A percentile compares a stretch with the other conserved stretches of the same genome.
These are phyloP conservation scores for Fusarium oxysporum DNA, from an alignment of 2,329 filamentous ascomycete genomes.

Conservation along the genomic window DNA sequence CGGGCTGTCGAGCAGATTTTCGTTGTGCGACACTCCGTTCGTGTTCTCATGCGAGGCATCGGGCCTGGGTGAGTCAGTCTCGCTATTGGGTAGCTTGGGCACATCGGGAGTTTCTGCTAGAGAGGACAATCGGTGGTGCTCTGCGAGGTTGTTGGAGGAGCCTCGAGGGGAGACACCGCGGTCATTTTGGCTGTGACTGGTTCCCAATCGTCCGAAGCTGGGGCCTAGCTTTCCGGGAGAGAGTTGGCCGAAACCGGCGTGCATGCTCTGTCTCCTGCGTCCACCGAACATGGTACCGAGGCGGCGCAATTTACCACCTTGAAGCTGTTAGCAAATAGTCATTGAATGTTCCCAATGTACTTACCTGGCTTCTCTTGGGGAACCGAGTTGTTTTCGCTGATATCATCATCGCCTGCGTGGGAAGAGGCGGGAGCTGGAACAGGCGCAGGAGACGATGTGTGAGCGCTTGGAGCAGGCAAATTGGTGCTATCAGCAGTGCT, in stretches of 20 bases:
- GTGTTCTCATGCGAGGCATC: constrained; percentile 55
- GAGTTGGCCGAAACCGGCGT: constrained; percentile 69
- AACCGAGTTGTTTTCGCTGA: constrained; percentile 58
- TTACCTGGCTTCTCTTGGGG: constrained; percentile 53
- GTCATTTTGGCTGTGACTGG: constrained; percentile 65
- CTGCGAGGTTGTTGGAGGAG: constrained; percentile 69
- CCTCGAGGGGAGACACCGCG: constrained; percentile 65
- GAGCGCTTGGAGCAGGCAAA: constrained; percentile 19
- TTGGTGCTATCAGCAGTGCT: constrained; percentile 43
- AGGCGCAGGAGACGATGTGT: constrained; percentile 22
- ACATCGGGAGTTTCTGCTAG: constrained; percentile 67
- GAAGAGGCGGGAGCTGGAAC: constrained; percentile 32
- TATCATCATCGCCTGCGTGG: constrained; percentile 44
- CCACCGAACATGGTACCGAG: constrained; percentile 76
- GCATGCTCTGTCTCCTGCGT: constrained; percentile 73
- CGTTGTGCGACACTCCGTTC: constrained; percentile 57
- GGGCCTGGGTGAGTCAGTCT: constrained; percentile 41
- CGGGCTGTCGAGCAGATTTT: constrained; percentile 46
- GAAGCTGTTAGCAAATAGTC: constrained; percentile 38
- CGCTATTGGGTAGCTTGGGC: constrained; percentile 43
- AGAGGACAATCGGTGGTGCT: constrained; percentile 66
- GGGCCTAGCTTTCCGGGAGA: constrained; percentile 64
- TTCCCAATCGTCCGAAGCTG: constrained; percentile 72
- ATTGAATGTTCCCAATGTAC: neutral
- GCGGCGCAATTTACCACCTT: constrained; percentile 68